Evolutionary conservation across 805 yeast species (phyloP).

Genomic region (Saccharomycopsis olivae): DNA sequence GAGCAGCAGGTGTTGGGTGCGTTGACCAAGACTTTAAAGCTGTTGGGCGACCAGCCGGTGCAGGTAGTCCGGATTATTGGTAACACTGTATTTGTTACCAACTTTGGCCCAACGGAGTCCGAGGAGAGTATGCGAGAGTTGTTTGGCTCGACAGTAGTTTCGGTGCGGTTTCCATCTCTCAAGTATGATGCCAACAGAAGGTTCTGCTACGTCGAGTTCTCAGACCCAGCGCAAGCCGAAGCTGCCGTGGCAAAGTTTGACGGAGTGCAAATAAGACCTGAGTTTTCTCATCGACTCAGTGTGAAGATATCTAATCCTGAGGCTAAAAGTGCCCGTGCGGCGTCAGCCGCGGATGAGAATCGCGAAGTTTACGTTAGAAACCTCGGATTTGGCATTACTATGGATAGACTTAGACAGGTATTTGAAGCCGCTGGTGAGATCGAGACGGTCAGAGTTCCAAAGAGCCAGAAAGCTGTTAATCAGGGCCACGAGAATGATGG

Average conservation of each 20-base stretch:
- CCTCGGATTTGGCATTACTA: constrained; percentile 37
- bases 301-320: constrained; percentile 56
- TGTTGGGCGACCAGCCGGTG: constrained; percentile 32
- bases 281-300: constrained; percentile 29
- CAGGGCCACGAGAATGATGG: constrained; percentile 43
- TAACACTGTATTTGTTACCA: constrained; percentile 61
- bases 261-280: constrained; percentile 28
- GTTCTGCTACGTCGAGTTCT: constrained; percentile 63
- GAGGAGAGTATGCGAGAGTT: too few relatives aligned
- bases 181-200: constrained; percentile 44
- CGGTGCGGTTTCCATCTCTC: constrained; percentile 56
- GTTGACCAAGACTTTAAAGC: constrained; percentile 46
- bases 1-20: constrained; percentile 44
- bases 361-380: constrained; percentile 30
- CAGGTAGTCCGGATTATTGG: constrained; percentile 34
- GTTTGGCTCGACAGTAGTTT: constrained; percentile 32
- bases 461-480: constrained; percentile 26
- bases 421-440: constrained; percentile 44
- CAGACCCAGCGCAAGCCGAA: constrained; percentile 32
- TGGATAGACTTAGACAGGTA: constrained; percentile 19
- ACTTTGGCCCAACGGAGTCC: constrained; percentile 51
- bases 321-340: constrained; percentile 32
- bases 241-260: constrained; percentile 33
- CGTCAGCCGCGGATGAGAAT: constrained; percentile 46
- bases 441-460: constrained; percentile 42